A percentile compares a stretch with the other conserved stretches of the same genome.
Evolutionary conservation across 257 asterid species (phyloP).

Genomic region (Penstemon newberryi): DNA sequence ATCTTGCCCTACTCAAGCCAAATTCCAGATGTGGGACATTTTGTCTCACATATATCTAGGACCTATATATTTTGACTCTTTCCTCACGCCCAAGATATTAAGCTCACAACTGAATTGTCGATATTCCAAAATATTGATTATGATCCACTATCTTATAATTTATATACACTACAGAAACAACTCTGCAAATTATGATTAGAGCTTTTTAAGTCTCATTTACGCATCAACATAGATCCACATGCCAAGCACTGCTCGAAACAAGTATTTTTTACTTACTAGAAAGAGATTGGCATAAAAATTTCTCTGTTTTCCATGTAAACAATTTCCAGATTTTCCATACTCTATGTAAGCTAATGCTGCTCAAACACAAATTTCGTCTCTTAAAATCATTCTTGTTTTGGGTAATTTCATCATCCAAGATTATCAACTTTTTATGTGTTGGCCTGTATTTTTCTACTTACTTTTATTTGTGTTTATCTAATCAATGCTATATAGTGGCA

Average conservation of each 20-base stretch:
- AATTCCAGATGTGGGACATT: neutral
- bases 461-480: neutral
- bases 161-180: neutral
- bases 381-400: conserved; percentile 5
- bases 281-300: neutral
- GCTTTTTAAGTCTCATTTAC: conserved; percentile 1
- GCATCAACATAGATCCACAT: neutral
- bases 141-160: neutral
- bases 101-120: no score
- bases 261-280: neutral
- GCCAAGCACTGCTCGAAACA: neutral
- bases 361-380: conserved; percentile 4
- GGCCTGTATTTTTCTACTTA: neutral
- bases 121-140: neutral
- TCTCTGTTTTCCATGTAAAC: neutral
- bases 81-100: no score
- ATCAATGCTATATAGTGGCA: neutral
- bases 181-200: conserved; percentile 2
- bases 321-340: neutral
- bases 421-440: neutral
- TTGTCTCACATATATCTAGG: neutral
- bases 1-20: neutral
- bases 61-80: neutral
- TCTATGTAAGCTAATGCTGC: neutral
- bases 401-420: neutral